A percentile compares a stretch with the other conserved stretches of the same genome.
phyloP scores from a whole-genome alignment of 306 rosid species.

The apple (Malus domestica) region ASM211411v1 NC_041800.1:22429233-22429732 shows the following conservation, averaged over 20 bases:
- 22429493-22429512: not conserved
- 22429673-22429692: no score
- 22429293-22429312: constrained; percentile 46
- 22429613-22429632: not conserved
- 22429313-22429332: constrained; percentile 39
- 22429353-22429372: constrained; percentile 21
- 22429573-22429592: not conserved
- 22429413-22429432: constrained; percentile 46
- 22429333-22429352: constrained; percentile 74
- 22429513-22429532: not conserved
- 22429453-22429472: not conserved
- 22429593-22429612: not conserved
- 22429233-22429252: not conserved
- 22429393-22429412: constrained; percentile 75
- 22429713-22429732: not conserved
- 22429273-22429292: constrained; percentile 52
- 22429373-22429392: constrained; percentile 53
- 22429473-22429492: not conserved
- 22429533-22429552: not conserved
- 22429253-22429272: constrained; percentile 7
- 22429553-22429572: not conserved
- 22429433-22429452: constrained; percentile 43
- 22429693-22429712: fast-evolving
- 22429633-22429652: not conserved
- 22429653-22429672: not conserved